phyloP scores from a whole-genome alignment of 345 rosid genomes.

The Diplotaxis tenuifolia region DNA sequence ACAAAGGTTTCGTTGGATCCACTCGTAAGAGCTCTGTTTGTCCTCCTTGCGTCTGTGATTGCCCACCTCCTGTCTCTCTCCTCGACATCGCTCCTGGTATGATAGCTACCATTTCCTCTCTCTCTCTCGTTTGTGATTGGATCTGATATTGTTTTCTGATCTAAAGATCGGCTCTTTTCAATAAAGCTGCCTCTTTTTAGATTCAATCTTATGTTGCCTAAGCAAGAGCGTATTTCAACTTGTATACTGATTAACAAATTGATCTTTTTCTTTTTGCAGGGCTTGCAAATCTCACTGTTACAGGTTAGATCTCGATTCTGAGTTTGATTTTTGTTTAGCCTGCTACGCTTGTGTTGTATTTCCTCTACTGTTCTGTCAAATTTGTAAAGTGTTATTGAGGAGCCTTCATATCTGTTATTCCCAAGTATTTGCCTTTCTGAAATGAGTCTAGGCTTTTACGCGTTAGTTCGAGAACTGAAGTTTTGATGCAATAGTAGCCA shows the following conservation, averaged over 20 bases:
- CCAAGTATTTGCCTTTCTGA: background rate
- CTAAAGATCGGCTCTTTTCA: slow-evolving; percentile 13
- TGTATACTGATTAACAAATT: slow-evolving; percentile 9
- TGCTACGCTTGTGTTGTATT: background rate
- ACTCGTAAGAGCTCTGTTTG: slow-evolving; percentile 51
- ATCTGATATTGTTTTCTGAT: slow-evolving; percentile 22
- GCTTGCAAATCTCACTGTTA: slow-evolving; percentile 73
- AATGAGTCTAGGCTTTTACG: background rate
- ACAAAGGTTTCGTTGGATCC: slow-evolving; percentile 55
- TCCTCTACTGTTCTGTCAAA: background rate
- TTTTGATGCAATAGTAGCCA: background rate
- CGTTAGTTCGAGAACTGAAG: background rate
- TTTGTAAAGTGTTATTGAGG: background rate
- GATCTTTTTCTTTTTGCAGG: slow-evolving; percentile 45
- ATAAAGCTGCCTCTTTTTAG: background rate
- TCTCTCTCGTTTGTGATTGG: background rate
- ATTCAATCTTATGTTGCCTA: background rate
- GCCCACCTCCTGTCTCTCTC: slow-evolving; percentile 94
- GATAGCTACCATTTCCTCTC: background rate
- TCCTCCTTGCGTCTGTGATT: slow-evolving; percentile 82
- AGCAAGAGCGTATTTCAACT: background rate
- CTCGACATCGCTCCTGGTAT: slow-evolving; percentile 91
- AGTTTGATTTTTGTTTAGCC: slow-evolving; percentile 10
- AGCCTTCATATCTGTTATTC: background rate
- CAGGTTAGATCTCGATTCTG: slow-evolving; percentile 63